Evolutionary conservation across 805 yeast genomes (phyloP).

Genomic region (Ogataea trehaloabstinens): DNA sequence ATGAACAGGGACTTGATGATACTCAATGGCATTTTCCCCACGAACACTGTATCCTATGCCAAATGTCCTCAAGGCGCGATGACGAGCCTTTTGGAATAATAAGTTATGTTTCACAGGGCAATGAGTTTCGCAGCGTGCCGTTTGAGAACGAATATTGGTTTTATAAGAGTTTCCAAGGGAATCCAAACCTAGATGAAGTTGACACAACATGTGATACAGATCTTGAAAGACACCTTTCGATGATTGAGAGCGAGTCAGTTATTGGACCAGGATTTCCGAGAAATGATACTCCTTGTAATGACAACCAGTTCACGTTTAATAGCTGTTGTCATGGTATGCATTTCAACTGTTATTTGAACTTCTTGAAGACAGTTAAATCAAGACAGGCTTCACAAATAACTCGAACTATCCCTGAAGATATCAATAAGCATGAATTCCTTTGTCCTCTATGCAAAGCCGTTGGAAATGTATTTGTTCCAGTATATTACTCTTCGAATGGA

Average conservation of each 20-base stretch:
- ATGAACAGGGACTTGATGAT: conserved; percentile 32
- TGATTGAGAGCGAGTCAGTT: conserved; percentile 37
- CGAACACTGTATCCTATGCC: conserved; percentile 77
- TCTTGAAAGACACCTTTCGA: conserved; percentile 38
- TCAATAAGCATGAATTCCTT: conserved; percentile 66
- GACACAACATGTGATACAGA: conserved; percentile 11
- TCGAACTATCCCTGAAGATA: conserved; percentile 75
- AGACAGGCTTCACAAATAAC: conserved; percentile 69
- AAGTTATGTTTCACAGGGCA: conserved; percentile 54
- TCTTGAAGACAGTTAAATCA: conserved; percentile 51
- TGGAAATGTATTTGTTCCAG: conserved; percentile 80
- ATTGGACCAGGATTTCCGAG: conserved; percentile 73
- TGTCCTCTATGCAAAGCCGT: conserved; percentile 92
- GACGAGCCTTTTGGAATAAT: conserved; percentile 76
- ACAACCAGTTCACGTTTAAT: conserved; percentile 50
- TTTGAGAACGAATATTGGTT: conserved; percentile 64
- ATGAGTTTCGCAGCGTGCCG: conserved; percentile 65
- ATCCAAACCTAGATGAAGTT: conserved; percentile 36
- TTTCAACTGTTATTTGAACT: conserved; percentile 67
- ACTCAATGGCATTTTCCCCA: conserved; percentile 70
- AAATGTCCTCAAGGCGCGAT: conserved; percentile 59
- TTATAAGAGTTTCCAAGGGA: conserved; percentile 56
- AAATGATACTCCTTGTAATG: conserved; percentile 32
- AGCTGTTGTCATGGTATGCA: conserved; percentile 97
- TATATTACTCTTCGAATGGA: conserved; percentile 53